phyloP scores from a whole-genome alignment of 805 yeast species.

The Starmerella gropengiesseri region DNA sequence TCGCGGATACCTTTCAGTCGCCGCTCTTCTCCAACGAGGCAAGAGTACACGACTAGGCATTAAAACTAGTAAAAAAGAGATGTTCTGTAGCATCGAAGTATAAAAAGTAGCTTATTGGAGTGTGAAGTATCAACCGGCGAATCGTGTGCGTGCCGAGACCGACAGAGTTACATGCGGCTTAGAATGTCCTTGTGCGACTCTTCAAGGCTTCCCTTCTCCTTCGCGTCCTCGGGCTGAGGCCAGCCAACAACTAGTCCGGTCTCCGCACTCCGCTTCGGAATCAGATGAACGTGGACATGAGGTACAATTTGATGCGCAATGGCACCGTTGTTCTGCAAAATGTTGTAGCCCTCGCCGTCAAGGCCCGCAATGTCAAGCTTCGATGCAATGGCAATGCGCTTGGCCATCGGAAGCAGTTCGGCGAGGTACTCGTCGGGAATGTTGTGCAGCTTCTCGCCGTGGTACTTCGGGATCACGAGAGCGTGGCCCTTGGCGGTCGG shows the following conservation, averaged over 20 bases:
- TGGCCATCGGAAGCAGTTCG: slow-evolving; percentile 79
- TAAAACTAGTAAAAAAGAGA: too few relatives aligned
- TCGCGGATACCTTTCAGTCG: too few relatives aligned
- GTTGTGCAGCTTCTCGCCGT: slow-evolving; percentile 86
- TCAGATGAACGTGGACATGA: slow-evolving; percentile 93
- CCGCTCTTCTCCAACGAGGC: too few relatives aligned
- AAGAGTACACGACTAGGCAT: too few relatives aligned
- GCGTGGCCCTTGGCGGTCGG: slow-evolving; percentile 87
- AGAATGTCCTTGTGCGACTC: slow-evolving; percentile 50
- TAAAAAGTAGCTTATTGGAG: too few relatives aligned
- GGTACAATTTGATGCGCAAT: slow-evolving; percentile 93
- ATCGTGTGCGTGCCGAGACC: too few relatives aligned
- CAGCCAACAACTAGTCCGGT: slow-evolving; percentile 83
- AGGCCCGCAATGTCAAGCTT: slow-evolving; percentile 45
- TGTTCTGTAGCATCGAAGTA: too few relatives aligned
- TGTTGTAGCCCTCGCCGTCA: slow-evolving; percentile 64
- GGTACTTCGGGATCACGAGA: slow-evolving; percentile 81
- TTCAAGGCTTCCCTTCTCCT: slow-evolving; percentile 41
- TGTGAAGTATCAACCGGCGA: too few relatives aligned
- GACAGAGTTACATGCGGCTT: slow-evolving; percentile 13
- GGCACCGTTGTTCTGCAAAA: slow-evolving; percentile 86
- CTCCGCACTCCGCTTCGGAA: slow-evolving; percentile 66
- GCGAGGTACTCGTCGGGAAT: slow-evolving; percentile 83
- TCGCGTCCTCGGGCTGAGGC: slow-evolving; percentile 80
- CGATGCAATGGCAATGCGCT: slow-evolving; percentile 67